Evolutionary conservation across 441 rosid genomes (phyloP), one percentile per base, ranked within the genome.

Genomic region (Adansonia rubrostipa): DNA sequence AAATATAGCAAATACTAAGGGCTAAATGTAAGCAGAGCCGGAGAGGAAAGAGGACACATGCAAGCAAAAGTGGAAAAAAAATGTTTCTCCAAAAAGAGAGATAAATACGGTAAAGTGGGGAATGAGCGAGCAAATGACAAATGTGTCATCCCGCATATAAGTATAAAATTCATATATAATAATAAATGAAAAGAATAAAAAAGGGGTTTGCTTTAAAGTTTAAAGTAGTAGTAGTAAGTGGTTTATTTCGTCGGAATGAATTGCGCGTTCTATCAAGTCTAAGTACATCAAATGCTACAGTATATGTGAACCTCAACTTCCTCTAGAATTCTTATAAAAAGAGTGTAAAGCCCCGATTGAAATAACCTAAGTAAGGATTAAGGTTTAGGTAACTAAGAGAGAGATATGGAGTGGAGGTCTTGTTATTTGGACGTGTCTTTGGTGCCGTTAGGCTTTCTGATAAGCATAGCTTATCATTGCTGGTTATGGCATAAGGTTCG

Each of bases 401-500:
- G 40, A 56, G 56, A 64, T 40, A 92, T 95, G 99, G 94, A 88
- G 80, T 94, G 97, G 99, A 87, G 88, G 65, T 85, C 88, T 77
- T 88, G 87, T 60, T 94, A 94, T 76, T 58, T 93, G 80, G 99
- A 96, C 75, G 83, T 88, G 42, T 77, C 89, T 14, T 81, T 94
- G 67, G 95, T 96, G 70, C 98, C 99, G 0, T 28, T 93, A 40
- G 92, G 95, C 72, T 68, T 94, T 40, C 63, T 87, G 66, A 73
- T 86, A 40, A 82, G 74, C 64, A 75, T 85, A 20, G 74, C 71
- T 8, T 96, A 96, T 80, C 97, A 96, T 82, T 73, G 73, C 57
- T 94, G 89, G 91, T 83, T 96, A 50, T 96, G 93, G 97, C 87
- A 93, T 78, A 90, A 87, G 85, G 87, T 96, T 64, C 89, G 96